Evolutionary conservation across 768 basidiomycete species (phyloP).

Genomic region (Boletus edulis): DNA sequence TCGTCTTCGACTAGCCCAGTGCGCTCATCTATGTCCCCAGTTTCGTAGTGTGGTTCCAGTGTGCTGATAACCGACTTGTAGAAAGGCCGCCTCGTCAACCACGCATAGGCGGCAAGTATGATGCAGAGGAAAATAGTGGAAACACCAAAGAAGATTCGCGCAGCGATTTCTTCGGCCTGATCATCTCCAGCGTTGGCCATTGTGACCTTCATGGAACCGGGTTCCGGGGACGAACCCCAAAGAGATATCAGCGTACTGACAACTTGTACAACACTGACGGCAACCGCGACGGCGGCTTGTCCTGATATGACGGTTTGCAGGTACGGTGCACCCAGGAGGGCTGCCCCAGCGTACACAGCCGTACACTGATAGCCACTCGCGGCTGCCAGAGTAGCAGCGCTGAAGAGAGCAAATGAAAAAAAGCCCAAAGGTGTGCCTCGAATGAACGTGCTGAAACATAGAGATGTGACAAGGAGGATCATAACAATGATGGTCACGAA

Average conservation of each 20-base stretch:
- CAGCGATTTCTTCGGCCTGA: constrained; percentile 63
- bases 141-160: constrained; percentile 70
- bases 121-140: constrained; percentile 63
- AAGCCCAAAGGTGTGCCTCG: constrained; percentile 52
- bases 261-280: constrained; percentile 75
- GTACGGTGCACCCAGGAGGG: constrained; percentile 70
- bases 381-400: constrained; percentile 55
- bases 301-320: constrained; percentile 80
- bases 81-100: constrained; percentile 55
- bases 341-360: constrained; percentile 75
- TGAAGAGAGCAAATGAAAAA: constrained; percentile 62
- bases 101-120: constrained; percentile 51
- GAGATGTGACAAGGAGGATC: constrained; percentile 50
- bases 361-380: constrained; percentile 76
- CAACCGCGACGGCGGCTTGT: constrained; percentile 82
- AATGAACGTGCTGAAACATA: constrained; percentile 67
- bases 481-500: constrained; percentile 50
- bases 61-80: constrained; percentile 56
- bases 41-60: constrained; percentile 39
- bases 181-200: constrained; percentile 30
- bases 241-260: constrained; percentile 60
- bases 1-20: constrained; percentile 36
- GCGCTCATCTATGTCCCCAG: constrained; percentile 24
- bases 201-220: constrained; percentile 14
- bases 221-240: constrained; percentile 38